phyloP scores from a whole-genome alignment of 148 eudicot species.

The Euryodendron excelsum region DNA sequence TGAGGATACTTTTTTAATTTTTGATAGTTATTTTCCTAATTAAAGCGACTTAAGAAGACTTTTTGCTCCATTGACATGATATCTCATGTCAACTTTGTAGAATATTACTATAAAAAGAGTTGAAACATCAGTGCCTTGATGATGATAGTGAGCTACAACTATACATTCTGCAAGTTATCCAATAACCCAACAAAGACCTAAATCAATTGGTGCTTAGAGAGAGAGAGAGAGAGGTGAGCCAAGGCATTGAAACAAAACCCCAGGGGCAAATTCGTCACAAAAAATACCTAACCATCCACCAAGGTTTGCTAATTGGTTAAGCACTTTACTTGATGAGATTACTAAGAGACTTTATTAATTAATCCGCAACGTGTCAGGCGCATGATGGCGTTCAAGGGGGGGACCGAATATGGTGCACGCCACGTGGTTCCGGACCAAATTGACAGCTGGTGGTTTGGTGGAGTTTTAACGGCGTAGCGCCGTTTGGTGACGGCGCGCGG shows the following conservation, averaged over 20 bases:
- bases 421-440: neutral
- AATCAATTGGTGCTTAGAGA: too few relatives aligned
- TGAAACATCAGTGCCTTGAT: too few relatives aligned
- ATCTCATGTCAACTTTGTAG: too few relatives aligned
- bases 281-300: neutral
- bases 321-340: neutral
- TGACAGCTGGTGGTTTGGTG: neutral
- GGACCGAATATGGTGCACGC: slow-evolving; percentile 2
- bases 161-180: too few relatives aligned
- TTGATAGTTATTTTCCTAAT: too few relatives aligned
- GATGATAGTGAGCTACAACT: too few relatives aligned
- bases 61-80: too few relatives aligned
- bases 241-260: neutral
- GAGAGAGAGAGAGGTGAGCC: neutral
- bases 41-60: too few relatives aligned
- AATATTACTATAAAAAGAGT: too few relatives aligned
- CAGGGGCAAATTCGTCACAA: slow-evolving; percentile 11
- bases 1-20: too few relatives aligned
- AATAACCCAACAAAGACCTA: too few relatives aligned
- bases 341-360: neutral
- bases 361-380: slow-evolving; percentile 7
- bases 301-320: neutral
- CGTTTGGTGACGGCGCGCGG: neutral
- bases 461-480: neutral
- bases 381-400: neutral